Base-by-base conservation (phyloP, 106 monocot genomes). In the Allium cepa region DNA sequence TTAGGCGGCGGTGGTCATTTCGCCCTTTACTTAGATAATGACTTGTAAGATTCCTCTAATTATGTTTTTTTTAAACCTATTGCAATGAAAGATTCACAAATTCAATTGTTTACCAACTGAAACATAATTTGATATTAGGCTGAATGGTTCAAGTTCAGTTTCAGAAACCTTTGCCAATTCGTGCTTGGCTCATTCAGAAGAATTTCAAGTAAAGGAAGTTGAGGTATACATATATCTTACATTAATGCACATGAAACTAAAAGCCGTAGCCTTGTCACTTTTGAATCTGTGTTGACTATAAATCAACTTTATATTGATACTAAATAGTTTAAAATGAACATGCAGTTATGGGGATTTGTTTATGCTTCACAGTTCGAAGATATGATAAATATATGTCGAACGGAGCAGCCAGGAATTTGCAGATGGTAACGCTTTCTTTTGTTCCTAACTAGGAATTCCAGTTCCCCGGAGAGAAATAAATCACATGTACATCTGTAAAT, bases 1-100 rank as follows among this genome's bases (percentile, higher is more conserved):
- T 67, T 93, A 71, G 99, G 99, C 70, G 99, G 99, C 17, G 99
- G 99, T 49, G 76, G 87, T 53, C 99, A 99, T 69, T 99, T 99
- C 72, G 93, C 99, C 36, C 79, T 99, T 26, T 99, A 93, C 85
- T 83, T 99, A 56, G 88, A 93, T 72, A 90, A 71, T 57, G 99
- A 99, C 50, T 79, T 99, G 99, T 99, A 70, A 85, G 93, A 8
- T 80, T 60, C 52, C n/a, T 17, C 36, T 36, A 36, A 3, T 18
- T 36, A 36, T 36, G 3, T 36, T 4, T 36, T 36, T 36, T 36
- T 36, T 36, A 36, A 22, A 22, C 22, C 36, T 36, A 0, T 0
- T 36, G 36, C 36, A 1, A 36, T 2, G 4, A 5, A 36, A 36
- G 36, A 36, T 36, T 36, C 36, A 36, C 36, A 36, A 36, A 36